Evolutionary conservation across 2,329 filamentous ascomycete genomes (phyloP), one percentile per base, ranked within the genome.

Genomic region (Dryadomyces sulphureus): DNA sequence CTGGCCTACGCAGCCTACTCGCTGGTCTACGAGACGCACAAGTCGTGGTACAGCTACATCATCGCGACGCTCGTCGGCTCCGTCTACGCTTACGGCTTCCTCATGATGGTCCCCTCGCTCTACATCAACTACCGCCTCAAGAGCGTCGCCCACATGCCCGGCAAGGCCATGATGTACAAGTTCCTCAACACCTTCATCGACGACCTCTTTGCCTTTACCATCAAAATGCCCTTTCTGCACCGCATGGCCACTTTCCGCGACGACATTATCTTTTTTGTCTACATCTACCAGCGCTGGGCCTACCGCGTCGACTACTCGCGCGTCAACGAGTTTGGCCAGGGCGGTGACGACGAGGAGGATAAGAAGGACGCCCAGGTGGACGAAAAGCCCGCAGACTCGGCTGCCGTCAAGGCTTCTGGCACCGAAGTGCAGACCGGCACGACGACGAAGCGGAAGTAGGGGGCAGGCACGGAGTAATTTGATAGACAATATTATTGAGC

Each of bases 51-150:
- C 68, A 92, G 84, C 38, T 98, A 89, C 69, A 74, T 93, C 62
- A 94, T 98, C 60, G 79, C 92, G 21, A 96, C 90, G 0, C 79
- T 98, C 9, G 92, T 98, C 20, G 92, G 89, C 11, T 90, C 84
- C 38, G 92, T 98, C 44, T 98, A 98, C 62, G 89, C 92, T 0
- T 98, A 98, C 60, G 92, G 92, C 5, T 98, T 98, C 73, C 68
- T 98, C 50, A 94, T 98, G 88, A 98, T 98, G 92, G 84, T 98
- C 8, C 92, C 92, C 14, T 84, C 80, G 49, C 72, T 98, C 30
- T 98, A 96, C 69, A 98, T 98, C 77, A 98, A 98, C 73, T 98
- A 98, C 70, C 81, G 90, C 12, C 77, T 98, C 54, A 94, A 90
- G 73, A 83, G 80, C 54, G 86, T 96, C 30, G 92, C 92, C 11